A percentile compares a stretch with the other conserved stretches of the same genome.
Conservation (phyloP, 2,329 filamentous ascomycete species). For the Epichloe typhina region DNA sequence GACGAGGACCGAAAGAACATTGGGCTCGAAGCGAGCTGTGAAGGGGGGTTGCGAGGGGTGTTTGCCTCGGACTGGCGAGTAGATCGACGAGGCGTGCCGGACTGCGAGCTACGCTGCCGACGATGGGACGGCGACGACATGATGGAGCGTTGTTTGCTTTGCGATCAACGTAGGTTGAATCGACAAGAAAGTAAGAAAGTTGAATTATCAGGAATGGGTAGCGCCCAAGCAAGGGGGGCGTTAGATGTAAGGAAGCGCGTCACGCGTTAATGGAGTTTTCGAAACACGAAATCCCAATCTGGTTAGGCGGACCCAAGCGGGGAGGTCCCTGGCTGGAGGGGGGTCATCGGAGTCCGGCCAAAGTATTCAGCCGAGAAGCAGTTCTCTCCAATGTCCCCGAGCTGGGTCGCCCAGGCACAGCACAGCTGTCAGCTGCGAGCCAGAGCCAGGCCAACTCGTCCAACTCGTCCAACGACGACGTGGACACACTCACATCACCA, state of each 20-base stretch:
- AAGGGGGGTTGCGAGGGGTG: constrained; percentile 33
- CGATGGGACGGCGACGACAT: constrained; percentile 35
- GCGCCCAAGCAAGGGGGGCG: background rate
- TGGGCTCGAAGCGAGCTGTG: constrained; percentile 60
- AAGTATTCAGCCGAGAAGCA: constrained; percentile 1
- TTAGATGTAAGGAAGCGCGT: background rate
- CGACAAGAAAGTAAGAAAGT: background rate
- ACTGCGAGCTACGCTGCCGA: constrained; percentile 38
- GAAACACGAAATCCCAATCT: background rate
- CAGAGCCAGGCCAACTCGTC: background rate
- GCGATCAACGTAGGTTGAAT: background rate
- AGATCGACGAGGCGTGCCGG: constrained; percentile 28
- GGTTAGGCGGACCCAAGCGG: background rate
- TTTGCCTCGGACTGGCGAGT: constrained; percentile 24
- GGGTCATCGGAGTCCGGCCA: background rate
- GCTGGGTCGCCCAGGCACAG: no score
- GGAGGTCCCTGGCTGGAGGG: background rate
- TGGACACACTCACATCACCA: background rate
- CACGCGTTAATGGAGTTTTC: constrained; percentile 1
- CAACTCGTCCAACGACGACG: background rate
- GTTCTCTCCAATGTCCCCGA: background rate
- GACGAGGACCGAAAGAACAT: constrained; percentile 55
- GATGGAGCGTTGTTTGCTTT: constrained; percentile 6
- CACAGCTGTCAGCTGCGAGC: background rate
- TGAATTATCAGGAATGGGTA: background rate